A percentile compares a stretch with the other conserved stretches of the same genome.
phyloP scores from a whole-genome alignment of 805 yeast species.

The Teunomyces lycoperdinae region DNA sequence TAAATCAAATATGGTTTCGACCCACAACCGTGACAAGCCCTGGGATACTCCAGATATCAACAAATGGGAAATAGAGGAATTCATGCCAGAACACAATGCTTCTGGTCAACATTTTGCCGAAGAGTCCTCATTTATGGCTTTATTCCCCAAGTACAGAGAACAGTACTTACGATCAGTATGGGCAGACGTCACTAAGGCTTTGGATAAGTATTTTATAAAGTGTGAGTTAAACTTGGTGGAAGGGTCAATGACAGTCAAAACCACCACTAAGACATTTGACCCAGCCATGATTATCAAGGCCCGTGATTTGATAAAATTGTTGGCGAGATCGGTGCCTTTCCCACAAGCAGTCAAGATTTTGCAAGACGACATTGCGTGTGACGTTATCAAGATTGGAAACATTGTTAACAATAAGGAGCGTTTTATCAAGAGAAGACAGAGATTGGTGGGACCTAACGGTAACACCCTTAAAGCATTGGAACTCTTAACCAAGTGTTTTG shows the following conservation, averaged over 20 bases:
- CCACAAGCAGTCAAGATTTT: slow-evolving; percentile 93
- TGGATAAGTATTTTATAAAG: slow-evolving; percentile 72
- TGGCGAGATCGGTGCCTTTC: slow-evolving; percentile 94
- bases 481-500: slow-evolving; percentile 90
- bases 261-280: slow-evolving; percentile 92
- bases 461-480: slow-evolving; percentile 95
- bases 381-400: slow-evolving; percentile 91
- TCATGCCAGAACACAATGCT: slow-evolving; percentile 83
- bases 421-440: slow-evolving; percentile 91
- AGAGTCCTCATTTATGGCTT: slow-evolving; percentile 90
- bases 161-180: slow-evolving; percentile 82
- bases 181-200: slow-evolving; percentile 85
- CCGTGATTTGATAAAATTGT: slow-evolving; percentile 86
- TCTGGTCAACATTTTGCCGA: slow-evolving; percentile 91
- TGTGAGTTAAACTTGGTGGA: slow-evolving; percentile 88
- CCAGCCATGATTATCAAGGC: slow-evolving; percentile 94
- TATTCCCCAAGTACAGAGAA: slow-evolving; percentile 96
- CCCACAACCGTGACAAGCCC: slow-evolving; percentile 92
- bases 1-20: slow-evolving; percentile 66
- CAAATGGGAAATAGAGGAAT: slow-evolving; percentile 88
- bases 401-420: slow-evolving; percentile 88
- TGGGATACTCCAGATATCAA: slow-evolving; percentile 97
- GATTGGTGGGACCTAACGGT: slow-evolving; percentile 95
- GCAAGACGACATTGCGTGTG: slow-evolving; percentile 92
- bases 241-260: slow-evolving; percentile 95